These are phyloP conservation scores for Tremellales sp. DNA, from an alignment of 1,284 basidiomycete species.

Conservation along the genomic window DNA sequence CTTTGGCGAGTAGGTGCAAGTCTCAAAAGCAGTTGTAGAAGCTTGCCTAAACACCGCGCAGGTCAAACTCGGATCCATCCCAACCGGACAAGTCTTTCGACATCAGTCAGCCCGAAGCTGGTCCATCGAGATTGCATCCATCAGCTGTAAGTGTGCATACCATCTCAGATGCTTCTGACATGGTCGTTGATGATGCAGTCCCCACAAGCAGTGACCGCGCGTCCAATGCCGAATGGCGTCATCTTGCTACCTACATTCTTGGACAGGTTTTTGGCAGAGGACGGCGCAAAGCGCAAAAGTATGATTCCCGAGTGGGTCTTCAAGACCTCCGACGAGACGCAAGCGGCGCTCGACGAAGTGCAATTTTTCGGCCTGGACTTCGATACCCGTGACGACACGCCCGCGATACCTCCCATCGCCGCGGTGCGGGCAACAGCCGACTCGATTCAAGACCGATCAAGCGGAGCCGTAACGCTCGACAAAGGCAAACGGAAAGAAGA, in stretches of 20 bases:
- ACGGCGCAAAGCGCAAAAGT: constrained; percentile 9
- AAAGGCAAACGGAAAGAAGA: background rate
- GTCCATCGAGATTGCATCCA: background rate
- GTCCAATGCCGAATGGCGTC: background rate
- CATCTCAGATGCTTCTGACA: background rate
- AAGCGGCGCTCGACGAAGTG: constrained; percentile 21
- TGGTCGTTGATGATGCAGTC: too few relatives aligned
- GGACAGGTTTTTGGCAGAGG: constrained; percentile 10
- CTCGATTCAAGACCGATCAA: too few relatives aligned
- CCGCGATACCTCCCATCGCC: too few relatives aligned
- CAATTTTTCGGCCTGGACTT: constrained; percentile 28
- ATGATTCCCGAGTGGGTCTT: constrained; percentile 33
- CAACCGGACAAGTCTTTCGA: constrained; percentile 1
- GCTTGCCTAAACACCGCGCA: constrained; percentile 1
- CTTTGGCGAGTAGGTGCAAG: constrained; percentile 25
- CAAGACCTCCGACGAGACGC: constrained; percentile 7
- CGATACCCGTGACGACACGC: too few relatives aligned
- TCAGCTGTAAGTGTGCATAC: background rate
- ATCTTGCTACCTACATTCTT: constrained; percentile 8
- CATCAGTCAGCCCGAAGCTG: constrained; percentile 1
- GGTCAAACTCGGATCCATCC: constrained; percentile 13
- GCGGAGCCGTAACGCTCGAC: too few relatives aligned
- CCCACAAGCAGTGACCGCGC: background rate
- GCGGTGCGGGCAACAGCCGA: too few relatives aligned
- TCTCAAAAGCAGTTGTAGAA: background rate